Base-by-base conservation (phyloP, 768 basidiomycete genomes). In the Mycena filopes region DNA sequence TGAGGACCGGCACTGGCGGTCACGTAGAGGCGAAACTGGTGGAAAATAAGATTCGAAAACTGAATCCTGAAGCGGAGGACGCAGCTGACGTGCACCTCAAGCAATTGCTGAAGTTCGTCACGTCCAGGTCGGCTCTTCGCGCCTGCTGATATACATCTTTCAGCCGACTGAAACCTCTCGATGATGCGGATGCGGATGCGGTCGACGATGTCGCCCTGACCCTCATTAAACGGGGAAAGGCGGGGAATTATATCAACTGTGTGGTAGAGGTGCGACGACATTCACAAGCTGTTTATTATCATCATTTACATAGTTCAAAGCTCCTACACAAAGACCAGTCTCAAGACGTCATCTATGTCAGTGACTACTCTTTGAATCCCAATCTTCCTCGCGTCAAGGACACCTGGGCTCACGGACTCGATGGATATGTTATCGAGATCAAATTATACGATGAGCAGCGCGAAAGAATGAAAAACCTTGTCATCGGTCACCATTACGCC, bases 301-400 rank as follows among this genome's bases (percentile, higher is more conserved):
- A 36, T 11, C 26, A 38, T 51, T 55, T 16, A 53, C 46, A 15
- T 56, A 46, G 26, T 28, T 33, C 55, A 16, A 60, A 90, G 89
- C 73, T 89, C 36, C 74, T 91, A 4, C 80, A 83, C 63, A 64
- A 79, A 21, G 75, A 74, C 21, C 76, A 79, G 46, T 69, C 77
- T 20, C 68, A 73, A 31, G 73, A 77, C 28, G 72, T 73, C 51
- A 73, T 91, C 41, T 88, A 84, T 65, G 84, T 89, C 33, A 91
- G 89, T 10, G 91, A 92, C 73, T 92, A 90, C 70, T 89, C 89
- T 2, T 72, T 76, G 4, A 82, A 88, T 56, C 68, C 80, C 4
- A 75, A 82, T 54, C 75, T 90, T 38, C 70, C 76, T 6, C 60
- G 70, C 21, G 66, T 74, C 13, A 67, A 76, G 12, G 75, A 77